Percentiles rank a stretch among this genome's conserved stretches.
Conservation (phyloP, 1,284 basidiomycete species). For the Trametes versicolor region DNA sequence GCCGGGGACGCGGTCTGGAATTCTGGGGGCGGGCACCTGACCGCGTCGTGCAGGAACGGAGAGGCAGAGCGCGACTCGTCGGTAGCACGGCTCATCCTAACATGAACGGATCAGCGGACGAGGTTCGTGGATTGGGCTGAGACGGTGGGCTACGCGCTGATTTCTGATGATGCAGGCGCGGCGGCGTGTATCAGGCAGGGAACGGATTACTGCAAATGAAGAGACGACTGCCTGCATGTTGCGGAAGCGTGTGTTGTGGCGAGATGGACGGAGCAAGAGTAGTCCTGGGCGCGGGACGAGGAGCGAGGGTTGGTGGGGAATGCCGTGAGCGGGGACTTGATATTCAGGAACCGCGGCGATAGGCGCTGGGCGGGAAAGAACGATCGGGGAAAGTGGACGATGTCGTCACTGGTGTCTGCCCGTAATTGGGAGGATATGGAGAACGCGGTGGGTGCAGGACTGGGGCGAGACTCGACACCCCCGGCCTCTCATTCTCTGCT, state of each 20-base stretch:
- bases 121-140: no score
- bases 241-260: background rate
- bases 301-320: background rate
- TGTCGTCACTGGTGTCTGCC: constrained; percentile 1
- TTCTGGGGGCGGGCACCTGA: constrained; percentile 4
- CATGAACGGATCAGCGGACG: background rate
- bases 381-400: constrained; percentile 2
- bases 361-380: background rate
- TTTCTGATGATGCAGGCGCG: no score
- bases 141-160: no score
- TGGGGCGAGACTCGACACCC: background rate
- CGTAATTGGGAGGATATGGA: background rate
- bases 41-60: background rate
- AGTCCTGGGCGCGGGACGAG: background rate
- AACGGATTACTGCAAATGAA: background rate
- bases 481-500: background rate
- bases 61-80: background rate
- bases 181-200: background rate
- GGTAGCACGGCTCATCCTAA: no score
- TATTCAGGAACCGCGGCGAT: constrained; percentile 6
- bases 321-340: background rate
- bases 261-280: background rate
- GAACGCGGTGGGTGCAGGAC: background rate
- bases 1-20: constrained; percentile 8
- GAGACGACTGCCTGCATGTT: no score